Percentiles rank a stretch among this genome's conserved stretches.
Conservation (phyloP, 2,329 filamentous ascomycete genomes). For the Alternaria sp. region DNA sequence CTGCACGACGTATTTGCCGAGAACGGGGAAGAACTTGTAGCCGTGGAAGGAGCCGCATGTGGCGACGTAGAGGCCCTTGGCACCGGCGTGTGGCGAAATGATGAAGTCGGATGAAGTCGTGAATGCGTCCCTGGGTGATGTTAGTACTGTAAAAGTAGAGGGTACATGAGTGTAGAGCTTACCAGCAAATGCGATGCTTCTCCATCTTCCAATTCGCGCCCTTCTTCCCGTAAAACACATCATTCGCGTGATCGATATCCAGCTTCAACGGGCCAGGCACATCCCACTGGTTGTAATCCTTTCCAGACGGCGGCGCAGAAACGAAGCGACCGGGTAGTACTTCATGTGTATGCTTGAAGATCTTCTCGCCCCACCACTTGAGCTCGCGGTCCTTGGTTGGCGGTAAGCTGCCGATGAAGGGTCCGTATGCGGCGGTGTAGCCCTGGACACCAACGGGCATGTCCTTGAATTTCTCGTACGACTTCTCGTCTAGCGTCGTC, state of each 20-base stretch:
- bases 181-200: slow-evolving; percentile 72
- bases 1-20: slow-evolving; percentile 62
- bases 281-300: slow-evolving; percentile 69
- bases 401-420: slow-evolving; percentile 42
- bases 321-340: slow-evolving; percentile 58
- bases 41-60: slow-evolving; percentile 67
- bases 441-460: slow-evolving; percentile 47
- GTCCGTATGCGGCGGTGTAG: slow-evolving; percentile 37
- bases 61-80: slow-evolving; percentile 59
- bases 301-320: slow-evolving; percentile 62
- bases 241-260: slow-evolving; percentile 64
- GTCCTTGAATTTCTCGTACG: slow-evolving; percentile 32
- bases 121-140: slow-evolving; percentile 65
- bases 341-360: slow-evolving; percentile 44
- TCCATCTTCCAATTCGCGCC: slow-evolving; percentile 64
- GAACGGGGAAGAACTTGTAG: slow-evolving; percentile 66
- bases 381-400: slow-evolving; percentile 43
- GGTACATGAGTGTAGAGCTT: slow-evolving; percentile 10
- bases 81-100: slow-evolving; percentile 58
- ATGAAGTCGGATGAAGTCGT: slow-evolving; percentile 63
- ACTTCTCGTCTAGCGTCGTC: slow-evolving; percentile 51
- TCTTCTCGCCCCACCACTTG: slow-evolving; percentile 46
- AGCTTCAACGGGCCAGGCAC: slow-evolving; percentile 62
- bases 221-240: slow-evolving; percentile 65
- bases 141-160: background rate